Evolutionary conservation across 352 stramenopile genomes (phyloP).

Genomic region (Globisporangium okanoganense): DNA sequence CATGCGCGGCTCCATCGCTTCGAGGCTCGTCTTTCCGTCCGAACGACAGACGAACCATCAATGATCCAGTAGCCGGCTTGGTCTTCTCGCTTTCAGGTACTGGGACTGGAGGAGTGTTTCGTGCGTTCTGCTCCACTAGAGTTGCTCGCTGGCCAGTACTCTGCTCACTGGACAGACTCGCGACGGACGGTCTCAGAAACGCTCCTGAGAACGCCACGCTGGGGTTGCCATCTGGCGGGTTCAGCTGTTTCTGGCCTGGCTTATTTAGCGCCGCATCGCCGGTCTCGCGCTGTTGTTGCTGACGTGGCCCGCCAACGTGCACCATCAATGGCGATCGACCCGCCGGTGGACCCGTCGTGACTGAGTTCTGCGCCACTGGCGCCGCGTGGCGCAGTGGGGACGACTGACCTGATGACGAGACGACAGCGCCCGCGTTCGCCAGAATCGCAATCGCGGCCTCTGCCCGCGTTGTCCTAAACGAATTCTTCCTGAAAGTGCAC

Average conservation of each 20-base stretch:
- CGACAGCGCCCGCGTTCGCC: not conserved
- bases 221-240: not conserved
- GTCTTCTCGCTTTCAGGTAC: not conserved
- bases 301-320: not conserved
- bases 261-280: not conserved
- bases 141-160: not conserved
- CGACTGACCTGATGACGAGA: not conserved
- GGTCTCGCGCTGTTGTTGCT: not conserved
- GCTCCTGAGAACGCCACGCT: not conserved
- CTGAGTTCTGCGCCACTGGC: not conserved
- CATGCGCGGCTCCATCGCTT: not conserved
- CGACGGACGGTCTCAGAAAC: not conserved
- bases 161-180: not conserved
- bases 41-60: slow-evolving; percentile 2
- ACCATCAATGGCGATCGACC: slow-evolving; percentile 1
- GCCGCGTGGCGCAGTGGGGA: not conserved
- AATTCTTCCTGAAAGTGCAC: not conserved
- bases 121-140: not conserved
- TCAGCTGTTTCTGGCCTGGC: not conserved
- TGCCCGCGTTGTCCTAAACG: not conserved
- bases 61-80: not conserved
- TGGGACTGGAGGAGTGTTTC: not conserved
- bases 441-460: slow-evolving; percentile 5
- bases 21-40: not conserved
- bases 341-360: not conserved